Conservation (phyloP, 805 yeast species). For the Clavispora fructus region DNA sequence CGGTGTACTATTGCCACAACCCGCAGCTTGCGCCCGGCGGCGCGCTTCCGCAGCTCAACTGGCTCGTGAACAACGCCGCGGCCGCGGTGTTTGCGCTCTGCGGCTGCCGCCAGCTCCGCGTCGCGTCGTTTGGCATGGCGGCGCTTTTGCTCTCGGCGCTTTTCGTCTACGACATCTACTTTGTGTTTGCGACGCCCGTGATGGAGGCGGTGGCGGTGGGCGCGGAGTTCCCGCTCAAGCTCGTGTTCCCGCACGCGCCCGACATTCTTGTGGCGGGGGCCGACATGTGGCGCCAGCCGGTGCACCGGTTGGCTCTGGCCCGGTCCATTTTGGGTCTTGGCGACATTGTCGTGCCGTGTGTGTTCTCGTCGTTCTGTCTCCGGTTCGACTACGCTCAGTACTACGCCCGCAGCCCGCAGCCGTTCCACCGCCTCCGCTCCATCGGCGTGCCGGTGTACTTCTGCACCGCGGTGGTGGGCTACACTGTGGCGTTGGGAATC, state of each 20-base stretch:
- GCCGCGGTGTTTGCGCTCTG: constrained; percentile 41
- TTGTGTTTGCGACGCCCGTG: constrained; percentile 57
- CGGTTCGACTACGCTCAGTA: constrained; percentile 46
- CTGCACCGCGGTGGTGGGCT: constrained; percentile 39
- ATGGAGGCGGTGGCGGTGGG: constrained; percentile 60
- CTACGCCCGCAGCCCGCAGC: constrained; percentile 7
- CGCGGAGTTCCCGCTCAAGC: constrained; percentile 51
- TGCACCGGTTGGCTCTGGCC: background rate
- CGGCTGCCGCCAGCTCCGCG: constrained; percentile 32
- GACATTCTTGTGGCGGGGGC: background rate
- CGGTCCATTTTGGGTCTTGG: constrained; percentile 54
- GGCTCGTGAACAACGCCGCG: constrained; percentile 43
- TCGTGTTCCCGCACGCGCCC: constrained; percentile 36
- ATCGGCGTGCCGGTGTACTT: constrained; percentile 45
- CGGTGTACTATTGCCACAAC: constrained; percentile 13
- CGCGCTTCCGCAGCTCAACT: constrained; percentile 22
- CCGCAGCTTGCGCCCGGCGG: constrained; percentile 7
- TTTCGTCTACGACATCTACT: constrained; percentile 59
- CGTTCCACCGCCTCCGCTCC: constrained; percentile 25
- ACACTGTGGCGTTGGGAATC: constrained; percentile 38
- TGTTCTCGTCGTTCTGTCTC: constrained; percentile 46
- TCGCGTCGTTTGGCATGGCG: constrained; percentile 45
- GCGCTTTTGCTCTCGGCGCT: constrained; percentile 42
- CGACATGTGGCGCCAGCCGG: background rate
- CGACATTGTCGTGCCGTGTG: constrained; percentile 60